Base-by-base conservation (phyloP, 805 yeast species). In the Phaffomyces antillensis region DNA sequence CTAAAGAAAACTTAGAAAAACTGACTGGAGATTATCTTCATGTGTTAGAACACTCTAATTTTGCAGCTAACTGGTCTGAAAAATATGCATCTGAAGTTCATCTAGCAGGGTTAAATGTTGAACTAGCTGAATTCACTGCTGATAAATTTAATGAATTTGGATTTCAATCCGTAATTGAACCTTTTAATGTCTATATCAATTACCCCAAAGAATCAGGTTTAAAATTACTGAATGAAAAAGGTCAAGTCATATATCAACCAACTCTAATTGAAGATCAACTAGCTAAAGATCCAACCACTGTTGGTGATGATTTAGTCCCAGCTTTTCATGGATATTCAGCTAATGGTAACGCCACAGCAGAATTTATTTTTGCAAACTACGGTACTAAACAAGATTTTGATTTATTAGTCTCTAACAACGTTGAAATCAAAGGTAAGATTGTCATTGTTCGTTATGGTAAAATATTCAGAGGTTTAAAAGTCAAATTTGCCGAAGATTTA, bases 261-360 rank as follows among this genome's bases (percentile, higher is more conserved):
- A 62, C 76, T 5, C 64, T 77, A 36, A 68, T 65, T 37, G 83
- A 77, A 57, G 81, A 77, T 48, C 68, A 56, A 16, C 55, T 85
- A 42, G 63, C 65, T 40, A 79, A 77, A 50, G 83, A 79, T 50
- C 64, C 67, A 39, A 64, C 68, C 11, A 67, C 72, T 1, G 42
- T 61, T 48, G 56, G 62, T 60, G 67, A 68, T 26, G 76, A 72
- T 47, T 61, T 71, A 32, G 72, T 82, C 24, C 90, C 89, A 13
- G 80, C 88, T 0, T 86, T 85, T 66, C 81, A 82, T 58, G 89
- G 87, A 2, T 85, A 82, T 55, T 79, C 86, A 5, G 89, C 86
- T 10, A 72, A 75, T 45, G 95, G 93, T 36, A 82, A 83, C 53
- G 86, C 79, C 37, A 82, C 88, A 5, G 84, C 79, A 2, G 66